Percentiles rank a stretch among this genome's conserved stretches.
Evolutionary conservation across 2,329 filamentous ascomycete genomes (phyloP).

Genomic region (Dactylonectria macrodidyma): DNA sequence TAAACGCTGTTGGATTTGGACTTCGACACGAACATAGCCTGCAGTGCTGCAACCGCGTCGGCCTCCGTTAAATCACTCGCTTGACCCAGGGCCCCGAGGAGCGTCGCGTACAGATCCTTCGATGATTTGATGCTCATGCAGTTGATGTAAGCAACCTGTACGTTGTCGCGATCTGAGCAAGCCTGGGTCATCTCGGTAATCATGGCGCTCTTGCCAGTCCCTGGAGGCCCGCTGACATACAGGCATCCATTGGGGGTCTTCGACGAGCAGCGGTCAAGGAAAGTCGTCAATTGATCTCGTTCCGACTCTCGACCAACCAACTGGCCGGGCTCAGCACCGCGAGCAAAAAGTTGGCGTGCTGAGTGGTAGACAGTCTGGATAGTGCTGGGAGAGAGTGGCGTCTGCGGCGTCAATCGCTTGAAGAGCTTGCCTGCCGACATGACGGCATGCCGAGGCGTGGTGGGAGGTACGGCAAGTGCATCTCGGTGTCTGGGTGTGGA

Average conservation of each 20-base stretch:
- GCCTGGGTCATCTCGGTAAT: conserved; percentile 83
- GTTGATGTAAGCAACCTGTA: conserved; percentile 88
- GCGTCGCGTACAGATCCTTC: conserved; percentile 85
- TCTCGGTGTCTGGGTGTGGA: conserved; percentile 85
- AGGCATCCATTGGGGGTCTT: conserved; percentile 81
- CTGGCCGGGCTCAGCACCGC: conserved; percentile 80
- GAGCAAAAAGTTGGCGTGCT: conserved; percentile 88
- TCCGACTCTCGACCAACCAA: conserved; percentile 84
- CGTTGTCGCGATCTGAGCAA: conserved; percentile 63
- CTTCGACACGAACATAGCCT: conserved; percentile 78
- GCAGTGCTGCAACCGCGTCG: conserved; percentile 77
- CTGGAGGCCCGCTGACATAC: conserved; percentile 95
- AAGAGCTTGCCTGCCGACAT: conserved; percentile 82
- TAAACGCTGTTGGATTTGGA: conserved; percentile 73
- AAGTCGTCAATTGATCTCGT: conserved; percentile 75
- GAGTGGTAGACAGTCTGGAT: conserved; percentile 86
- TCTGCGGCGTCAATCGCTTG: conserved; percentile 84
- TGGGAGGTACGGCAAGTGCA: conserved; percentile 78
- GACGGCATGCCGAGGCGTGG: conserved; percentile 88
- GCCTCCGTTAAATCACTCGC: conserved; percentile 73
- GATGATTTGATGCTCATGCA: conserved; percentile 97
- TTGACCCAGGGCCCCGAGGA: conserved; percentile 79
- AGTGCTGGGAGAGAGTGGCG: conserved; percentile 78
- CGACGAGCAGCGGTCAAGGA: conserved; percentile 76
- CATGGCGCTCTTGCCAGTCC: conserved; percentile 97